Percentiles rank a stretch among this genome's conserved stretches.
phyloP scores from a whole-genome alignment of 2,329 filamentous ascomycete species.

The Conoideocrella luteorostrata region DNA sequence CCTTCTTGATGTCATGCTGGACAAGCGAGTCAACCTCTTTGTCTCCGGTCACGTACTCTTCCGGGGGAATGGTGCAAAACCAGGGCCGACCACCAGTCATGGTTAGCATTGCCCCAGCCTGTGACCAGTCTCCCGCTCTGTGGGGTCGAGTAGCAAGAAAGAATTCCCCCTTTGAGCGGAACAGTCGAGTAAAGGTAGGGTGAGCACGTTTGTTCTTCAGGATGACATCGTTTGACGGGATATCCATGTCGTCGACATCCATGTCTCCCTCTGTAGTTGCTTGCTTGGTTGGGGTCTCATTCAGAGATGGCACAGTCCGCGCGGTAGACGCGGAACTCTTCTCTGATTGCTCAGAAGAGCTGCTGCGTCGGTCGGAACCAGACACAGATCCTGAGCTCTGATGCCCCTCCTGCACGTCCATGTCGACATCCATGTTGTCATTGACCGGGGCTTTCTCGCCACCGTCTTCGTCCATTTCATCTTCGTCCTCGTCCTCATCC shows the following conservation, averaged over 20 bases:
- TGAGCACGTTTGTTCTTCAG: constrained; percentile 50
- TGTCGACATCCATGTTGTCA: constrained; percentile 15
- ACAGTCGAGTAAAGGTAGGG: constrained; percentile 46
- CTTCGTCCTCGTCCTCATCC: constrained; percentile 26
- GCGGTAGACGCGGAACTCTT: constrained; percentile 17
- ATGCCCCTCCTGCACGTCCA: constrained; percentile 10
- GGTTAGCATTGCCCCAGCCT: constrained; percentile 59
- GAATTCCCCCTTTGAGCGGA: constrained; percentile 58
- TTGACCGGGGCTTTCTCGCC: background rate
- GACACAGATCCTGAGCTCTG: constrained; percentile 3
- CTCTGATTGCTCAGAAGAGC: constrained; percentile 14
- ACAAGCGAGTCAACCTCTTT: constrained; percentile 41
- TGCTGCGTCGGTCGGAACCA: constrained; percentile 5
- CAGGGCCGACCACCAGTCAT: constrained; percentile 48
- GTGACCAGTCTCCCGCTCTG: constrained; percentile 53
- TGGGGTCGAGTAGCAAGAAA: constrained; percentile 53
- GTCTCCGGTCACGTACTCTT: constrained; percentile 42
- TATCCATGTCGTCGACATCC: constrained; percentile 17
- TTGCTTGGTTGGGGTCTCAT: background rate
- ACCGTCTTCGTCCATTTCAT: constrained; percentile 19
- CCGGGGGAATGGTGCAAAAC: constrained; percentile 53
- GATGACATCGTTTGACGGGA: constrained; percentile 35
- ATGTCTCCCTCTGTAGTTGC: constrained; percentile 6
- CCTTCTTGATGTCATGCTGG: constrained; percentile 42
- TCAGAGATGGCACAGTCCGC: constrained; percentile 17